These are phyloP conservation scores for Kwoniella shandongensis DNA, from an alignment of 768 basidiomycete genomes.

Conservation along the genomic window DNA sequence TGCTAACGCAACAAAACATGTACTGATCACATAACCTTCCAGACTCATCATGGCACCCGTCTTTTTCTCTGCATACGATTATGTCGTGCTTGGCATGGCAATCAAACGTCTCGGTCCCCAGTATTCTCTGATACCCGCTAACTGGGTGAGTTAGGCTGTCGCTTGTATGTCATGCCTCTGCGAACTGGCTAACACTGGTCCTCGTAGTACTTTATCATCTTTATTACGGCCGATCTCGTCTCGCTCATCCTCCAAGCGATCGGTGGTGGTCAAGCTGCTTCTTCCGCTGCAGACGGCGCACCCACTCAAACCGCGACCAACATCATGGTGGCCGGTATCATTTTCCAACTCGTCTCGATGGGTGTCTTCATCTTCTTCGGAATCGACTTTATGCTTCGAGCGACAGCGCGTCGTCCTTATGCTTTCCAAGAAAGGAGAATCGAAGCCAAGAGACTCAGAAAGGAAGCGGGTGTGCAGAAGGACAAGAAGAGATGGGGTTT, in stretches of 20 bases:
- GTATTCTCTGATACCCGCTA: conserved; percentile 29
- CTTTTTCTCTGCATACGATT: conserved; percentile 46
- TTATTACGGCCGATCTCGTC: conserved; percentile 48
- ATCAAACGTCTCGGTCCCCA: conserved; percentile 28
- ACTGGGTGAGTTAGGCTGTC: conserved; percentile 13
- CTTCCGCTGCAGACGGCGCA: conserved; percentile 29
- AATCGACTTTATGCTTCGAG: conserved; percentile 45
- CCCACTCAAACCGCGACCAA: conserved; percentile 44
- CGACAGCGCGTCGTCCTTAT: conserved; percentile 24
- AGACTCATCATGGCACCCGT: conserved; percentile 48
- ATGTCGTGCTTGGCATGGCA: conserved; percentile 41
- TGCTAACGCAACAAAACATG: too few relatives aligned
- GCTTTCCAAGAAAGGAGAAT: conserved; percentile 24
- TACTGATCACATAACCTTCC: too few relatives aligned
- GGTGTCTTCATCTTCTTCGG: conserved; percentile 43
- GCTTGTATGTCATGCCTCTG: not conserved
- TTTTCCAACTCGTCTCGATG: conserved; percentile 51
- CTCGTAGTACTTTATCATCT: conserved; percentile 44
- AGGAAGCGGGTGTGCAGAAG: not conserved
- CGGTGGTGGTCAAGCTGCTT: conserved; percentile 42
- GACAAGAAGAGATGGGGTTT: not conserved
- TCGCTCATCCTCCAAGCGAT: conserved; percentile 50
- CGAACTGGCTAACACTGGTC: not conserved
- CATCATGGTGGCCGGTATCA: conserved; percentile 53
- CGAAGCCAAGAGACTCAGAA: conserved; percentile 5